Percentiles rank a stretch among this genome's conserved stretches.
phyloP scores from a whole-genome alignment of 805 yeast genomes.

The Schizosaccharomyces japonicus region DNA sequence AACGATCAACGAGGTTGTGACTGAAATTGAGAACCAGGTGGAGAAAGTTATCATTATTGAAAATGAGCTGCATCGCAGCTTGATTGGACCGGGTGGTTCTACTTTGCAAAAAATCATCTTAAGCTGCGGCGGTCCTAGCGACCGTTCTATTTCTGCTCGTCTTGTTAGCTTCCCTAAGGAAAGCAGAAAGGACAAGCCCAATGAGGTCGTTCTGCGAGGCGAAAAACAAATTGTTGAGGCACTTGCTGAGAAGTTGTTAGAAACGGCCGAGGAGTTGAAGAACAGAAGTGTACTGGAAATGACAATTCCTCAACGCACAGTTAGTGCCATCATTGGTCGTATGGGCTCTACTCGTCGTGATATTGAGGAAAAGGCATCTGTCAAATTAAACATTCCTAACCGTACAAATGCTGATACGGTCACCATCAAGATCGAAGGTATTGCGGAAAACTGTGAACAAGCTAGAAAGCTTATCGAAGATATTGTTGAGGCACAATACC shows the following conservation, averaged over 20 bases:
- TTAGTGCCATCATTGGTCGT: conserved; percentile 57
- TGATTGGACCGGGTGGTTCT: conserved; percentile 62
- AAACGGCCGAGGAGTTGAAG: conserved; percentile 41
- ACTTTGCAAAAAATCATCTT: conserved; percentile 47
- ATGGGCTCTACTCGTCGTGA: conserved; percentile 47
- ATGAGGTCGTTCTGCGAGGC: conserved; percentile 44
- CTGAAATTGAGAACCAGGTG: conserved; percentile 37
- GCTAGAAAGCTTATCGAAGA: conserved; percentile 7
- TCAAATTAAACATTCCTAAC: background rate
- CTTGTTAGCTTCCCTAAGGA: conserved; percentile 49
- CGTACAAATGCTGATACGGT: conserved; percentile 5
- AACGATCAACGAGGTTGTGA: conserved; percentile 37
- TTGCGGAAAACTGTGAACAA: conserved; percentile 8
- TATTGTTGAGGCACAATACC: background rate
- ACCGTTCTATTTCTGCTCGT: conserved; percentile 24
- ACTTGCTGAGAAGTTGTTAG: conserved; percentile 36
- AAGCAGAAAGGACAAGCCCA: conserved; percentile 20
- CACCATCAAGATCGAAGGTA: conserved; percentile 11
- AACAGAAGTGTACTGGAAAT: conserved; percentile 12
- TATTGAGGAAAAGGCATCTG: background rate
- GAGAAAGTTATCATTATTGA: conserved; percentile 39
- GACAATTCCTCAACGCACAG: conserved; percentile 47
- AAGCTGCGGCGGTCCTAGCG: conserved; percentile 53
- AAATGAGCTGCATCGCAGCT: conserved; percentile 45
- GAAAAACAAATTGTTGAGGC: conserved; percentile 47